These are phyloP conservation scores for Asterionellopsis glacialis DNA, from an alignment of 108 stramenopile species.

Conservation along the genomic window DNA sequence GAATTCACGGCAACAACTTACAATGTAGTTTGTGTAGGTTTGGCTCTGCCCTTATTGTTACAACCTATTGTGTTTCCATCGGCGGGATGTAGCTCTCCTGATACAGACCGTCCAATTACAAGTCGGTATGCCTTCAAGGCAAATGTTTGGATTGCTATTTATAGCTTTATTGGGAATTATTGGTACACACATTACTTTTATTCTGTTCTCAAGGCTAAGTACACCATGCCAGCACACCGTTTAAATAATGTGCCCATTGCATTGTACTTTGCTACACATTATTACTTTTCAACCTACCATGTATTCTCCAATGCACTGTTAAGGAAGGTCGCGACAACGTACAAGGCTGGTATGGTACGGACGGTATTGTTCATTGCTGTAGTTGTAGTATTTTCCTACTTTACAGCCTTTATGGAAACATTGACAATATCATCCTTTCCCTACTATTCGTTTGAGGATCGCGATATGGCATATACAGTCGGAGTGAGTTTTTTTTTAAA, in stretches of 20 bases:
- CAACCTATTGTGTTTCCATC: slow-evolving; percentile 79
- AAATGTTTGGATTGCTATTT: slow-evolving; percentile 87
- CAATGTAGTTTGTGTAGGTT: slow-evolving; percentile 58
- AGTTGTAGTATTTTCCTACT: slow-evolving; percentile 61
- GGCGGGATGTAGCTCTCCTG: slow-evolving; percentile 57
- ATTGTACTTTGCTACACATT: slow-evolving; percentile 93
- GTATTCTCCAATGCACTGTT: slow-evolving; percentile 87
- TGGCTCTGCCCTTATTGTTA: slow-evolving; percentile 77
- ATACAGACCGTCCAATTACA: slow-evolving; percentile 52
- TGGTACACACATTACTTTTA: slow-evolving; percentile 98
- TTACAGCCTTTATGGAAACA: slow-evolving; percentile 98
- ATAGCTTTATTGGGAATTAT: slow-evolving; percentile 97
- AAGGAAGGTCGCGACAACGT: slow-evolving; percentile 66
- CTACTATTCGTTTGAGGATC: slow-evolving; percentile 93
- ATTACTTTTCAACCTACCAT: slow-evolving; percentile 97
- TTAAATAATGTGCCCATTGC: slow-evolving; percentile 96
- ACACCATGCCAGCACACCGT: slow-evolving; percentile 91
- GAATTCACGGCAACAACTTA: slow-evolving; percentile 73
- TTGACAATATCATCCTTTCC: slow-evolving; percentile 94
- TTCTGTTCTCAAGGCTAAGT: slow-evolving; percentile 88
- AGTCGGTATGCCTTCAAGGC: slow-evolving; percentile 88
- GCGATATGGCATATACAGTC: slow-evolving; percentile 23
- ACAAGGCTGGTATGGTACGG: slow-evolving; percentile 33
- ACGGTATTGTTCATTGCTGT: slow-evolving; percentile 53
- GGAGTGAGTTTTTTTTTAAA: not conserved